Evolutionary conservation across 192 early-diverging fungal genomes (phyloP), one percentile per base, ranked within the genome.

Genomic region (Haplosporangium gracile): DNA sequence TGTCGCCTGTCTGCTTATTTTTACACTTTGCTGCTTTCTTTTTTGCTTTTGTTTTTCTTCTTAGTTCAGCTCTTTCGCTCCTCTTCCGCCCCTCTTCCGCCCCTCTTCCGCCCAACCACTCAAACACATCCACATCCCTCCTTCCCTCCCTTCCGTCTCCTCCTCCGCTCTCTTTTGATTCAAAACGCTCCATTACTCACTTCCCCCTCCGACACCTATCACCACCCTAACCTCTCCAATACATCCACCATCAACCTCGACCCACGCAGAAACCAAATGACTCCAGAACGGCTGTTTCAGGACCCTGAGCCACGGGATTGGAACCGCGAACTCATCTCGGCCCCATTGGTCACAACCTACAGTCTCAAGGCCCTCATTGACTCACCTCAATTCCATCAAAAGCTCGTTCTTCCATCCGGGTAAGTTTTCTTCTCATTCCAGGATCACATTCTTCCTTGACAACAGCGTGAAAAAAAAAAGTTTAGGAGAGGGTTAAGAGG

Each of bases 351-450:
- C 16, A 85, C 83, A 32, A 72, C 43, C 16, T 85, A 72, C 69
- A 72, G 47, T 16, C 78, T 85, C 57, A 79, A 80, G 60, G 36
- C 83, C 2, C 74, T 85, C 70, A 76, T 85, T 26, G 78, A 85
- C 47, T 85, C 83, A 18, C 83, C 83, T 22, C 78, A 85, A 5
- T 85, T 85, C 45, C 78, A 72, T 15, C 83, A 85, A 71, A 80
- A 43, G 24, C 40, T 79, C 15, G 38, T 77, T 16, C 75, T 85
- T 42, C 42, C 83, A 16, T 80, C 78, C 10, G 83, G 83, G 83
- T 85, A 80, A 75, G 57, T 36, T 20, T 43, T 9, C 43, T 32
- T 20, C 18, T 32, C 29, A 43, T 34, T 32, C 10, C 72, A 42
- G 22, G 22, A 39, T 5, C 40, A 71, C 18, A n/a, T 5, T 32